Conservation (phyloP, 176 grass and related monocot species). For the Rhynchospora tenuis region DNA sequence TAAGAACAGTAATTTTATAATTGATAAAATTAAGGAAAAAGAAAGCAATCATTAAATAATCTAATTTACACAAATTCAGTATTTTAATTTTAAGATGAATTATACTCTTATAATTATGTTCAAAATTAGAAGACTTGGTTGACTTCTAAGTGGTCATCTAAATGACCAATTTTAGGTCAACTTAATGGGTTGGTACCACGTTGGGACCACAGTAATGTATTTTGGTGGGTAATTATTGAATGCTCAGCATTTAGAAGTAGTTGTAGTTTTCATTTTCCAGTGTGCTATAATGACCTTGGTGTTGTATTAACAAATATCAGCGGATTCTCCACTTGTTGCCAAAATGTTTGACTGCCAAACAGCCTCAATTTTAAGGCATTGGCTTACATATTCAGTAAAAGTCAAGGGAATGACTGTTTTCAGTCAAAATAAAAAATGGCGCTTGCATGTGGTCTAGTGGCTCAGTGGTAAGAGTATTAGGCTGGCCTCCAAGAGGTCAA, state of each 20-base stretch:
- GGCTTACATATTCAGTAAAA: background rate
- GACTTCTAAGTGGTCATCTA: background rate
- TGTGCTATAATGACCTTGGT: background rate
- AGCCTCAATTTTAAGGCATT: background rate
- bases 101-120: background rate
- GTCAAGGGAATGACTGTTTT: background rate
- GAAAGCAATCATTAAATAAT: background rate
- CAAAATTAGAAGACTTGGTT: background rate
- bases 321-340: background rate
- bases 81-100: background rate
- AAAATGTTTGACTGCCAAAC: background rate
- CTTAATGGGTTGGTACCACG: background rate
- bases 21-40: background rate
- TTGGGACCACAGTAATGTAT: background rate
- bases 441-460: too few relatives aligned
- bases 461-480: too few relatives aligned
- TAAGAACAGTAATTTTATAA: background rate
- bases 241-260: background rate
- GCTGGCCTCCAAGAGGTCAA: too few relatives aligned
- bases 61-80: background rate
- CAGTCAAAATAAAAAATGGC: background rate
- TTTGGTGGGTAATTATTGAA: too few relatives aligned
- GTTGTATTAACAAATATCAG: background rate
- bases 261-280: background rate
- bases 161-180: background rate